These are phyloP conservation scores for Mycena sanguinolenta DNA, from an alignment of 768 basidiomycete species.

Conservation along the genomic window DNA sequence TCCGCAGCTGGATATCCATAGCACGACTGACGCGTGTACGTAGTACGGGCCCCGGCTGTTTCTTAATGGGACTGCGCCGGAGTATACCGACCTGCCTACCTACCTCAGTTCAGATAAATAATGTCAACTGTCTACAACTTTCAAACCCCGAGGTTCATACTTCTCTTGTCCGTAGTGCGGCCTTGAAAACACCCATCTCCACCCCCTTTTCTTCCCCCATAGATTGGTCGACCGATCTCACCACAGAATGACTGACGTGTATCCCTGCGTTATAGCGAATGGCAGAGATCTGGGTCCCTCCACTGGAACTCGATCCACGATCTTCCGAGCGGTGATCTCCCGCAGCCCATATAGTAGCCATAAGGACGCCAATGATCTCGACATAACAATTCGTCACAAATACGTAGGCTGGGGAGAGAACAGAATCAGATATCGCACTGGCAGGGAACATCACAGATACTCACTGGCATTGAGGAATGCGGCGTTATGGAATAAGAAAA, in stretches of 20 bases:
- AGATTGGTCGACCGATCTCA: neutral
- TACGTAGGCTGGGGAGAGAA: neutral
- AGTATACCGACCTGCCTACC: no score
- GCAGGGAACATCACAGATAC: neutral
- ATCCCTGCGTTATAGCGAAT: neutral
- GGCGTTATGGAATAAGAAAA: neutral
- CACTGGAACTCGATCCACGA: neutral
- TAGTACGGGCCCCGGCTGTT: no score
- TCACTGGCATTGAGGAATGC: neutral
- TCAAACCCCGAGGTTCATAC: no score
- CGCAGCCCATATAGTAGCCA: neutral
- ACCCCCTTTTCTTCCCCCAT: neutral
- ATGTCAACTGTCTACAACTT: no score
- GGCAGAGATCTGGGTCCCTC: neutral
- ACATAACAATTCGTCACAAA: neutral
- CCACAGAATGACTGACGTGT: neutral
- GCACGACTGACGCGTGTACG: no score
- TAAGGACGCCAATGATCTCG: no score
- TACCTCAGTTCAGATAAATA: no score
- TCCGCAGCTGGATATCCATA: no score
- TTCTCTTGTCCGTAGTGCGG: no score
- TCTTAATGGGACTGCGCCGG: no score
- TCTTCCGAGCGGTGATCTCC: neutral
- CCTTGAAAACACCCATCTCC: neutral
- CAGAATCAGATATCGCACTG: neutral